Evolutionary conservation across 2,329 filamentous ascomycete species (phyloP), one percentile per base, ranked within the genome.

Genomic region (Orbilia brochopaga): DNA sequence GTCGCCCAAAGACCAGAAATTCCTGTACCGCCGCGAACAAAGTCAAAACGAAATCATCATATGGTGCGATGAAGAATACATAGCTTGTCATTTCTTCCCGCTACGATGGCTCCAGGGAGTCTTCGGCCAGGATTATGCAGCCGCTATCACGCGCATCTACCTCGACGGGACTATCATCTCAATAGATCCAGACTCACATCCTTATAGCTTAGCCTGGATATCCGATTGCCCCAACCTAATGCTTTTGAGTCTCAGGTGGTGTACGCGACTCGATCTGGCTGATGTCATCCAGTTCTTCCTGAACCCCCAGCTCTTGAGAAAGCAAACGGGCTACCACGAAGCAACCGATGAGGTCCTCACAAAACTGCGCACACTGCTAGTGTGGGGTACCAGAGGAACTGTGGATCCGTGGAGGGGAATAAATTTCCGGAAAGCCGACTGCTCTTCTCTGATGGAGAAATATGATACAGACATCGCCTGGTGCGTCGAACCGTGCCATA

Each of bases 171-270:
- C 15, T 37, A 23, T 55, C 19, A 30, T 21, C 7, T 37, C 27
- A 7, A 19, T 1, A 37, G 2, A 6, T 1, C 32, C 7, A 1
- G 27, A 17, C 4, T 32, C 8, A 37, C n/a, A 17, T 15, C 19
- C 27, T 32, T 3, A 8, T 32, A 2, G 21, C 10, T 8, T 55
- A 11, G 30, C 27, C 8, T 55, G 52, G 52, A n/a, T 55, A 17
- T n/a, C 6, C 15, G 4, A 21, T 10, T 59, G 40, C n/a, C n/a
- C 6, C 24, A 59, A 59, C 10, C 42, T 59, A 13, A 8, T 17
- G 1, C 2, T 8, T 8, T 50, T 59, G 11, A 59, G 56, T n/a
- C 24, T 59, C 10, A 24, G 56, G n/a, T 59, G 56, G 56, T 59
- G 56, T 15, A 32, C 19, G 1, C 13, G 24, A 7, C 30, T 59